Evolutionary conservation across 352 stramenopile genomes (phyloP), one percentile per base, ranked within the genome.

Genomic region (Pythium folliculosum): DNA sequence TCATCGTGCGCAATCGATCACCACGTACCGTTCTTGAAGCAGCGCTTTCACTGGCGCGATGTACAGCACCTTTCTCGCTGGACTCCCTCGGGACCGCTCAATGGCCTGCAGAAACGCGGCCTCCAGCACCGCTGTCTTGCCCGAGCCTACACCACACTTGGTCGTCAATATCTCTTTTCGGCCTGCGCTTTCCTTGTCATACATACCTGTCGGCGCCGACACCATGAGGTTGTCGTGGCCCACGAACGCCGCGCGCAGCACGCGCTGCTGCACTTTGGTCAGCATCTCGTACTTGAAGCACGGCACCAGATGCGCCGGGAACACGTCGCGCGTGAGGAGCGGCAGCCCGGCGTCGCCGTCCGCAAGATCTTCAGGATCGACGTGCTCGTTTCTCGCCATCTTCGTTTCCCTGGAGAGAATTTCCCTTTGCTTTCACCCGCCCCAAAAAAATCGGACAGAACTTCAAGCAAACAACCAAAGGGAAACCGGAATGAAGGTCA

Each of bases 121-220:
- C 60, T 88, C 79, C 17, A 85, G 22, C 16, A 85, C 68, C 8
- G 63, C 49, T 12, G 79, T 88, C 59, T 88, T 88, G 17, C 79
- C 77, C 5, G 75, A 82, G 5, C 79, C 75, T 85, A 35, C 48
- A 6, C 27, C 32, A 17, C 12, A 17, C 5, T 49, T 16, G 10
- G n/a, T 45, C 49, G 57, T 19, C 1, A 51, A 10, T 19, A 35
- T 17, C 2, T 32, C 19, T 23, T 32, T 10, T 23, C n/a, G 47
- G 27, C 27, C 12, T 8, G 7, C 2, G 27, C 3, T 38, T 54
- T 49, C 40, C 17, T n/a, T 47, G 40, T 32, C 27, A 32, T 47
- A 12, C 14, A 9, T 66, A 82, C 77, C 79, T 30, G 79, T 85
- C 21, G 79, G 79, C 10, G 77, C 78, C 13, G 70, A 72, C 1